A percentile compares a stretch with the other conserved stretches of the same genome.
These are phyloP conservation scores for Clitoria ternatea DNA, from an alignment of 306 rosid species.

Conservation along the genomic window DNA sequence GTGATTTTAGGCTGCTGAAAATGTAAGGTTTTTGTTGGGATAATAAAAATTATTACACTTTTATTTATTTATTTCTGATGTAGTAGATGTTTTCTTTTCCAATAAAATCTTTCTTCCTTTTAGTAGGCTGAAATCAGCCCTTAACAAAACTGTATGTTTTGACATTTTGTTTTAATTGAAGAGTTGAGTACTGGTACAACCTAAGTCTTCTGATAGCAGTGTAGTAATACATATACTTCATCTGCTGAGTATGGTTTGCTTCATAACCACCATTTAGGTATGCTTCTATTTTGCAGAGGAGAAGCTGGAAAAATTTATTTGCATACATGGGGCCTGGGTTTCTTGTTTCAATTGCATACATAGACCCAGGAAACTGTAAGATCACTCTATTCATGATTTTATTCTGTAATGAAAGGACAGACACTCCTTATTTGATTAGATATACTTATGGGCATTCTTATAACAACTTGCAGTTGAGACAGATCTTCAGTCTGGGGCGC, in stretches of 20 bases:
- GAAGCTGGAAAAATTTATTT: conserved; percentile 92
- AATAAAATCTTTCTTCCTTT: no score
- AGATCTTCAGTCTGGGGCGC: conserved; percentile 93
- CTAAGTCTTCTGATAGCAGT: background rate
- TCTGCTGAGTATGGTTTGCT: background rate
- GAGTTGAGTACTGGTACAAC: background rate
- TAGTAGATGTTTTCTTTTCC: no score
- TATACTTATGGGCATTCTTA: conserved; percentile 15
- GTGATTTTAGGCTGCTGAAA: no score
- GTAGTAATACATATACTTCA: background rate
- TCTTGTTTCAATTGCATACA: conserved; percentile 97
- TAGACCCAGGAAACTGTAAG: conserved; percentile 99
- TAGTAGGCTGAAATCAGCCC: background rate
- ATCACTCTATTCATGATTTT: conserved; percentile 19
- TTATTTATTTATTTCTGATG: no score
- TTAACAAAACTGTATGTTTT: background rate
- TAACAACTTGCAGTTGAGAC: conserved; percentile 70
- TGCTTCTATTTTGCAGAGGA: conserved; percentile 53
- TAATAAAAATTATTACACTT: no score
- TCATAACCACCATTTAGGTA: conserved; percentile 13
- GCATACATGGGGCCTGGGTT: conserved; percentile 97
- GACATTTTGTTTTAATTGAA: background rate
- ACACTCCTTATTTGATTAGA: background rate
- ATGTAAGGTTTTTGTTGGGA: no score
- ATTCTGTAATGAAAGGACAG: conserved; percentile 7